Base-by-base conservation (phyloP, 176 grass and related monocot species). In the Leersia perrieri region DNA sequence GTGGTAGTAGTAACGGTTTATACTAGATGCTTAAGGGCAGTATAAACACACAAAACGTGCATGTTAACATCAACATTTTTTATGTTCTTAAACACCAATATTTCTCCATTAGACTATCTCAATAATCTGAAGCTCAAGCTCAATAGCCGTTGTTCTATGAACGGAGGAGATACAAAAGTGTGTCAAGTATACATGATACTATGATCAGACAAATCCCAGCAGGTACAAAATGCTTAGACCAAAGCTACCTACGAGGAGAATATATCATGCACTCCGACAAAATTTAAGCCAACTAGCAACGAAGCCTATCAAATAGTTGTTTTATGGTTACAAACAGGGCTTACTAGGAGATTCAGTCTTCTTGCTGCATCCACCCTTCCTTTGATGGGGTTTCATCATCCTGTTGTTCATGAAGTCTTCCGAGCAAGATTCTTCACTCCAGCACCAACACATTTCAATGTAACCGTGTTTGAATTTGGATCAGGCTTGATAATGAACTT, bases 401-500 rank as follows among this genome's bases (percentile, higher is more conserved):
- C 2, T 5, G 28, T 36, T 89, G 63, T 28, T 91, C 68, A 98
- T 38, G 88, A 85, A 45, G 79, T 77, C 88, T 88, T 98, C 82
- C 90, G 74, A 63, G 84, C 87, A 81, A 93, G 84, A 77, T 98
- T 98, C 73, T 80, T 89, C 78, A 98, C 80, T 57, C 96, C 92
- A 0, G 80, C 84, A 3, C 96, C 96, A 2, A 95, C 79, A 75
- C 92, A 98, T 85, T 89, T 98, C 41, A 95, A 80, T 18, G 84
- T 89, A n/a, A 98, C 86, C 0, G 92, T 95, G 73, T 74, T 83
- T 4, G 90, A 91, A 71, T 80, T 89, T 38, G 92, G 86, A 64
- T 98, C 90, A 15, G 92, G 92, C 45, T 91, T 90, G 79, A 95
- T 95, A 67, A 88, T 38, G 79, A 98, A 95, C 66, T 86, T 95